Base-by-base conservation (phyloP, 139 green algal genomes). In the Chlamydomonas applanata region DNA sequence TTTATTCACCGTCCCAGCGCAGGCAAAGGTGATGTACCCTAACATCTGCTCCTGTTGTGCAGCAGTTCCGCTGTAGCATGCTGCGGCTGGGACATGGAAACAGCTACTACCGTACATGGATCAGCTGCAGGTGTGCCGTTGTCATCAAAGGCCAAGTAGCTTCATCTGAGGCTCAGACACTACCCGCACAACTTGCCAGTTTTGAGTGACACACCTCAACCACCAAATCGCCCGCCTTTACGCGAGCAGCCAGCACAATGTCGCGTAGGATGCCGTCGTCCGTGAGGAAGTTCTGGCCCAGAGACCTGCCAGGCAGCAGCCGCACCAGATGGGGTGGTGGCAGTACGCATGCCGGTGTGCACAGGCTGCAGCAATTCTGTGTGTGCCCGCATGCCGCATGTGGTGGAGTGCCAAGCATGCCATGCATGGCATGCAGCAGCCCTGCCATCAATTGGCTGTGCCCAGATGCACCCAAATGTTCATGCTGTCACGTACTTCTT, bases 261-360 rank as follows among this genome's bases (percentile, higher is more conserved):
- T 84, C 67, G 5, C n/a, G 9, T 52, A 97, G 78, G 0, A 97
- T 79, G 14, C 53, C 68, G 30, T 98, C 89, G 54, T 96, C 89
- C 16, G 90, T 89, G 59, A 98, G 54, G 78, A 98, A 98, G 69
- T 98, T 97, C 77, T 98, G 95, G 0, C 94, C 93, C 13, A 97
- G 76, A 0, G 83, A 92, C 79, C 87, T 92, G 80, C 54, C 60
- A 3, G n/a, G 54, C 17, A 56, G n/a, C 25, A 33, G 61, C 20
- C 24, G 17, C 24, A 46, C 40, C 19, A 45, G 63, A 29, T 29
- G 35, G 33, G n/a, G 16, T 30, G 59, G n/a, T 61, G 57, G 16
- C 29, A 40, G 54, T 59, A 56, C 44, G 32, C 17, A 30, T 66
- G 53, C 22, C n/a, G n/a, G n/a, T n/a, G n/a, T n/a, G n/a, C n/a